A percentile compares a stretch with the other conserved stretches of the same genome.
Evolutionary conservation across 495 filamentous ascomycete genomes (phyloP).

Genomic region (Neurospora sublineolata): DNA sequence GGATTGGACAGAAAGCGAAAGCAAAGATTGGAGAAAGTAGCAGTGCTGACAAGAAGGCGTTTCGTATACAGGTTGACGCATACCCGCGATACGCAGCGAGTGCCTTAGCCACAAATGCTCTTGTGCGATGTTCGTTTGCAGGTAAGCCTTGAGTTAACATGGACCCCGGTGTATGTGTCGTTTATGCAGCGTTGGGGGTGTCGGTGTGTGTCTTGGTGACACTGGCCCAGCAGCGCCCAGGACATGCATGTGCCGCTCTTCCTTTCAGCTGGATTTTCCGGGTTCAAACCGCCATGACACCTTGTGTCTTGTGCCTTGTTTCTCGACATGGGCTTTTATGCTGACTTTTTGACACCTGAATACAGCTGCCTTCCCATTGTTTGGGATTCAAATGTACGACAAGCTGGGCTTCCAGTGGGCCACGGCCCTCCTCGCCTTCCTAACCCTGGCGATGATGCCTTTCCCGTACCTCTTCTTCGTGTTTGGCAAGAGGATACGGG

Average conservation of each 20-base stretch:
- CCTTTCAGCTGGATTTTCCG: slow-evolving; percentile 40
- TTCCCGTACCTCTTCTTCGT: slow-evolving; percentile 61
- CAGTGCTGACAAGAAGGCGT: slow-evolving; percentile 16
- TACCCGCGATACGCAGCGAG: slow-evolving; percentile 83
- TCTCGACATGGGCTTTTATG: not conserved
- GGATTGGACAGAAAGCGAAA: slow-evolving; percentile 15
- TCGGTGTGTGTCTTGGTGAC: not conserved
- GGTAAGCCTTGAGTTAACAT: slow-evolving; percentile 46
- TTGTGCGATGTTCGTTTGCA: slow-evolving; percentile 72
- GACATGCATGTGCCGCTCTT: slow-evolving; percentile 22
- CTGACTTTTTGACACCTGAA: slow-evolving; percentile 7
- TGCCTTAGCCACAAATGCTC: slow-evolving; percentile 79
- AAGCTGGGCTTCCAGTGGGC: slow-evolving; percentile 64
- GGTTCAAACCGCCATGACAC: slow-evolving; percentile 19
- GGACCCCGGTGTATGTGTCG: not conserved
- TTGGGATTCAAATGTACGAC: slow-evolving; percentile 49
- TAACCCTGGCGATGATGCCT: slow-evolving; percentile 58
- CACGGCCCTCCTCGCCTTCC: slow-evolving; percentile 52
- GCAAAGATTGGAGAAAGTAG: not conserved
- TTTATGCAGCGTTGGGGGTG: not conserved
- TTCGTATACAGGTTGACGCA: slow-evolving; percentile 54
- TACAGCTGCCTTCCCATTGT: slow-evolving; percentile 39
- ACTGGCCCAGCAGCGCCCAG: not conserved
- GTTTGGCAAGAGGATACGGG: slow-evolving; percentile 46
- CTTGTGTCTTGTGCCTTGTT: slow-evolving; percentile 37